Evolutionary conservation across 352 stramenopile genomes (phyloP).

Genomic region (Pythium aphanidermatum): DNA sequence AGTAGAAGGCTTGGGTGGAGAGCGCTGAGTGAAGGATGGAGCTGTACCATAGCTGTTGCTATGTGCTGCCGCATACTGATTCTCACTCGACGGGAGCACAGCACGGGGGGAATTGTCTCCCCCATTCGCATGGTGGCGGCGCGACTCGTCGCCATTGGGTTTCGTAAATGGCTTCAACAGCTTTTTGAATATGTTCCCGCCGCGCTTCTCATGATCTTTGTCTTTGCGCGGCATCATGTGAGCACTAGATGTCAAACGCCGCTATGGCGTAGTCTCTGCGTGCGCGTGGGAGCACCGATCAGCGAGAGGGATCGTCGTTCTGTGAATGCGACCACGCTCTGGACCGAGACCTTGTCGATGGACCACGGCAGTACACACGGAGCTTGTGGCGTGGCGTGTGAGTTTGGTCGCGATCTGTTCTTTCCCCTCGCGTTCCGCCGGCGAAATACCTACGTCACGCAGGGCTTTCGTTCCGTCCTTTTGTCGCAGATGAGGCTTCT

Average conservation of each 20-base stretch:
- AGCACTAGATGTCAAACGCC: too few species aligned
- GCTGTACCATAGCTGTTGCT: conserved; percentile 4
- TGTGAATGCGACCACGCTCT: too few species aligned
- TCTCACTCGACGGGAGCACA: conserved; percentile 16
- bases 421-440: conserved; percentile 11
- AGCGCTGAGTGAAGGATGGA: conserved; percentile 14
- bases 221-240: conserved; percentile 8
- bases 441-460: conserved; percentile 5
- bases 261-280: too few species aligned
- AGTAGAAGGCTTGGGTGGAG: conserved; percentile 18
- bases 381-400: too few species aligned
- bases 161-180: conserved; percentile 23
- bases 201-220: too few species aligned
- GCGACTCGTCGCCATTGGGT: not conserved
- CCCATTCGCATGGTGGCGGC: not conserved
- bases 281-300: not conserved
- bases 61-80: conserved; percentile 16
- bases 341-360: too few species aligned
- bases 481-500: conserved; percentile 2
- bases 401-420: too few species aligned
- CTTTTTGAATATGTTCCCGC: conserved; percentile 15
- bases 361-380: too few species aligned
- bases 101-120: conserved; percentile 7
- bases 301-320: too few species aligned
- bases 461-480: conserved; percentile 2